These are phyloP conservation scores for Hordeum vulgare DNA, from an alignment of 176 grass and related monocot species.

Conservation along the genomic window MorexV3_pseudomolecules_assembly NC_058519.1:602049573-602050072, in stretches of 20 bases:
- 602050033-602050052: background rate
- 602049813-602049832: background rate
- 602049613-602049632: conserved; percentile 32
- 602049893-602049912: conserved; percentile 12
- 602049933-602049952: background rate
- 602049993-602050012: background rate
- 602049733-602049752: background rate
- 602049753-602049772: background rate
- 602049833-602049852: background rate
- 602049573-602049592: background rate
- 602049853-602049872: conserved; percentile 15
- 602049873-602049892: background rate
- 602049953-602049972: background rate
- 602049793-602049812: background rate
- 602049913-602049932: background rate
- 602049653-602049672: conserved; percentile 31
- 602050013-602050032: background rate
- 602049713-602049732: conserved; percentile 18
- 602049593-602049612: background rate
- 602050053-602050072: too few species aligned
- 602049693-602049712: conserved; percentile 31
- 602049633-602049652: conserved; percentile 37
- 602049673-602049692: conserved; percentile 37
- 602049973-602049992: background rate
- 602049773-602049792: background rate